Percentiles rank a stretch among this genome's conserved stretches.
Conservation (phyloP, 1,284 basidiomycete species). For the Irpex sp. region DNA sequence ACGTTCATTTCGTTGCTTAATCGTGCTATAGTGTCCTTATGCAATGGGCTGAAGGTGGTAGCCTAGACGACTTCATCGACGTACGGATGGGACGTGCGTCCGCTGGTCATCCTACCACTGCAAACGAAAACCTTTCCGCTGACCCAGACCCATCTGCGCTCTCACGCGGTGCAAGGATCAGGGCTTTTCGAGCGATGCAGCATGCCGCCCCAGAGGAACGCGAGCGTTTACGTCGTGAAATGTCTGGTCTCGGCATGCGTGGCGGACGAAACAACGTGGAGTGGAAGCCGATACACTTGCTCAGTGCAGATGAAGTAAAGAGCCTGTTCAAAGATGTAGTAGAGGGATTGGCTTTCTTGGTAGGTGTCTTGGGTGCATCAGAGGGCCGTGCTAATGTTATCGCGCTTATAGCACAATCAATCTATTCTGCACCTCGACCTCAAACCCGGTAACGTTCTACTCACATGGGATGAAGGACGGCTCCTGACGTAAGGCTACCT, state of each 20-base stretch:
- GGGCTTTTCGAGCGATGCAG: constrained; percentile 70
- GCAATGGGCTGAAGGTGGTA: constrained; percentile 90
- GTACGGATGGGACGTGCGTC: constrained; percentile 55
- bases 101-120: constrained; percentile 14
- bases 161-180: constrained; percentile 68
- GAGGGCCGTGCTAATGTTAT: no score
- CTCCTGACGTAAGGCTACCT: constrained; percentile 53
- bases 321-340: constrained; percentile 78
- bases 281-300: constrained; percentile 71
- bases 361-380: constrained; percentile 33
- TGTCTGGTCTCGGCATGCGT: constrained; percentile 31
- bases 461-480: constrained; percentile 90
- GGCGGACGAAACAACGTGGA: constrained; percentile 23
- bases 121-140: constrained; percentile 13
- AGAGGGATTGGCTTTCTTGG: constrained; percentile 77
- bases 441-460: constrained; percentile 89
- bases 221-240: constrained; percentile 51
- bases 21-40: constrained; percentile 68
- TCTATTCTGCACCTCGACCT: constrained; percentile 89
- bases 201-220: constrained; percentile 59
- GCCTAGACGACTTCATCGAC: constrained; percentile 81
- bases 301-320: constrained; percentile 78
- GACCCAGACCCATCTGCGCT: constrained; percentile 27
- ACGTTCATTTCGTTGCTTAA: background rate
- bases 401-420: constrained; percentile 61